Evolutionary conservation across 768 basidiomycete genomes (phyloP).

Genomic region (Cystofilobasidium capitatum): DNA sequence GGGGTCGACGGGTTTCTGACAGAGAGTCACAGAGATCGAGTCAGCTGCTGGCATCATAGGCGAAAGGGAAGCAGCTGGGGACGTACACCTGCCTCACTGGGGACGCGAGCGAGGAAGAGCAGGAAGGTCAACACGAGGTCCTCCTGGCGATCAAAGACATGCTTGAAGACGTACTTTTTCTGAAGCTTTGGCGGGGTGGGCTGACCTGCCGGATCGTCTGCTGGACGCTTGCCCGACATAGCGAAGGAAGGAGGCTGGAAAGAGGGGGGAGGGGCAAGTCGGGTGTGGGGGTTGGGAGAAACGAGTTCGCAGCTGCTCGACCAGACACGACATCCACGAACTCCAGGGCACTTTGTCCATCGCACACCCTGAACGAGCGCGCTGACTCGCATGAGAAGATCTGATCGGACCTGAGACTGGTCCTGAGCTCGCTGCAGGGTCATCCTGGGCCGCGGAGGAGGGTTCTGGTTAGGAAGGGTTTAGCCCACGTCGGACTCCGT

Average conservation of each 20-base stretch:
- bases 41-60: neutral
- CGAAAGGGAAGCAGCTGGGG: neutral
- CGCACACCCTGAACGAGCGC: no score
- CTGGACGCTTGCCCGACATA: conserved; percentile 19
- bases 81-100: conserved; percentile 20
- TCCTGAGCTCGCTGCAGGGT: no score
- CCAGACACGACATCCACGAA: no score
- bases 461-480: no score
- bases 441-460: no score
- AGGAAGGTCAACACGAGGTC: neutral
- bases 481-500: no score
- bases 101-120: neutral
- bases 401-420: no score
- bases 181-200: conserved; percentile 14
- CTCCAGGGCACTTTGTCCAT: no score
- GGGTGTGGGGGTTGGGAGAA: no score
- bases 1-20: conserved; percentile 42
- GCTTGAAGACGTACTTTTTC: conserved; percentile 13
- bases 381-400: no score
- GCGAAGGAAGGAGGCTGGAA: neutral
- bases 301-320: no score
- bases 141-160: neutral
- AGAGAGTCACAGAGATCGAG: conserved; percentile 7
- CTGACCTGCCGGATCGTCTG: neutral
- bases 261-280: no score